Evolutionary conservation across 345 rosid species (phyloP).

Genomic region (Clausena lansium): DNA sequence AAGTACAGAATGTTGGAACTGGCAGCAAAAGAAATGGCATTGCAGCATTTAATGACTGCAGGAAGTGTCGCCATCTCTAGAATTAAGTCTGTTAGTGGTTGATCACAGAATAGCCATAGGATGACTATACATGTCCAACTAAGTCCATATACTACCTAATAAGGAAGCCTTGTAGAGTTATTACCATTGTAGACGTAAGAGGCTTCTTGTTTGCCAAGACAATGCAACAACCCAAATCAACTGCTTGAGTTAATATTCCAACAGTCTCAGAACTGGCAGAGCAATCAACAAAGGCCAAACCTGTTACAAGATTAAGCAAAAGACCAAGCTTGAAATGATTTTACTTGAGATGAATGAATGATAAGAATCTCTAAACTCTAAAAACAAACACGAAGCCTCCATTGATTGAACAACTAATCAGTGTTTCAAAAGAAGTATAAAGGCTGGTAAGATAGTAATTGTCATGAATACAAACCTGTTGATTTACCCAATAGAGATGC

Average conservation of each 20-base stretch:
- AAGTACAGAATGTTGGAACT: not conserved
- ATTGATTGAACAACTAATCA: not conserved
- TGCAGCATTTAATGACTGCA: not conserved
- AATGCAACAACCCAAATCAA: slow-evolving; percentile 66
- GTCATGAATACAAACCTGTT: slow-evolving; percentile 49
- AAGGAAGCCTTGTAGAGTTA: slow-evolving; percentile 4
- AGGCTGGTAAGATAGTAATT: not conserved
- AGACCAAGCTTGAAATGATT: not conserved
- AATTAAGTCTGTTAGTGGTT: not conserved
- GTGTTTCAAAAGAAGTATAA: not conserved
- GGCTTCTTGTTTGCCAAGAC: slow-evolving; percentile 96
- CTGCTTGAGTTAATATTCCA: slow-evolving; percentile 47
- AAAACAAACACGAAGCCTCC: not conserved
- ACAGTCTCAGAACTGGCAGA: slow-evolving; percentile 73
- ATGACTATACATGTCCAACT: not conserved
- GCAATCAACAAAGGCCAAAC: slow-evolving; percentile 81
- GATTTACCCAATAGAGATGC: slow-evolving; percentile 61
- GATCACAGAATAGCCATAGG: not conserved
- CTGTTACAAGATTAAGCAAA: slow-evolving; percentile 35
- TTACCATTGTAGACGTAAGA: slow-evolving; percentile 77
- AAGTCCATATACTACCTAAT: not conserved
- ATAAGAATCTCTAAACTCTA: not conserved
- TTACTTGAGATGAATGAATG: not conserved
- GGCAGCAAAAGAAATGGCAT: not conserved
- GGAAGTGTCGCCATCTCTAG: not conserved